phyloP scores from a whole-genome alignment of 345 rosid genomes.

The Isatis tinctoria region DNA sequence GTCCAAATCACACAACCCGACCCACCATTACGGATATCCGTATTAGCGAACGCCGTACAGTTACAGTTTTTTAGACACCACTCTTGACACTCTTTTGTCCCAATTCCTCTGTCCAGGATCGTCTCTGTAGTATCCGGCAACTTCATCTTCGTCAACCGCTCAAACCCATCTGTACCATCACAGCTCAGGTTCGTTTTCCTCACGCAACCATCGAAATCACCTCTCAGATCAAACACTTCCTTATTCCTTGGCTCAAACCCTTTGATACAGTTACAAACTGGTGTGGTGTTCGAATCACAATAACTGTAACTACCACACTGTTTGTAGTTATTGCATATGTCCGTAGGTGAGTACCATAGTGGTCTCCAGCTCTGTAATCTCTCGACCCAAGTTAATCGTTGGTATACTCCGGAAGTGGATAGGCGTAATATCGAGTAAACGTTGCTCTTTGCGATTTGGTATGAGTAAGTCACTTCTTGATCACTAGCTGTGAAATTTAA shows the following conservation, averaged over 20 bases:
- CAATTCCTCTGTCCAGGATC: background rate
- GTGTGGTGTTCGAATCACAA: no score
- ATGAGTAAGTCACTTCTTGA: conserved; percentile 39
- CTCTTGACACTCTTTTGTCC: background rate
- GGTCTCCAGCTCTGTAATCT: conserved; percentile 35
- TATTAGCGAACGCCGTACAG: no score
- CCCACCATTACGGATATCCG: no score
- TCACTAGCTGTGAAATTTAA: conserved; percentile 28
- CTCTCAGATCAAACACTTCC: no score
- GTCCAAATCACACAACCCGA: no score
- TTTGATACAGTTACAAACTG: no score
- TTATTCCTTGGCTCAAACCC: no score
- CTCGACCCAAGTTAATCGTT: conserved; percentile 39
- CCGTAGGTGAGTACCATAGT: conserved; percentile 62
- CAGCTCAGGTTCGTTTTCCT: no score
- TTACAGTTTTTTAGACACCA: background rate
- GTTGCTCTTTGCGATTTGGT: conserved; percentile 1
- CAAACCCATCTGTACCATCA: no score
- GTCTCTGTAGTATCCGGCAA: background rate
- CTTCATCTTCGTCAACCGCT: background rate
- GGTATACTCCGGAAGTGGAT: conserved; percentile 27
- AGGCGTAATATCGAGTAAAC: conserved; percentile 45
- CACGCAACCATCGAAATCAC: no score
- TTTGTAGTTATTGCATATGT: conserved; percentile 43
- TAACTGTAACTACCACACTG: no score